Evolutionary conservation across 164 flowering plant genomes (phyloP).

Genomic region (Vitis riparia): DNA sequence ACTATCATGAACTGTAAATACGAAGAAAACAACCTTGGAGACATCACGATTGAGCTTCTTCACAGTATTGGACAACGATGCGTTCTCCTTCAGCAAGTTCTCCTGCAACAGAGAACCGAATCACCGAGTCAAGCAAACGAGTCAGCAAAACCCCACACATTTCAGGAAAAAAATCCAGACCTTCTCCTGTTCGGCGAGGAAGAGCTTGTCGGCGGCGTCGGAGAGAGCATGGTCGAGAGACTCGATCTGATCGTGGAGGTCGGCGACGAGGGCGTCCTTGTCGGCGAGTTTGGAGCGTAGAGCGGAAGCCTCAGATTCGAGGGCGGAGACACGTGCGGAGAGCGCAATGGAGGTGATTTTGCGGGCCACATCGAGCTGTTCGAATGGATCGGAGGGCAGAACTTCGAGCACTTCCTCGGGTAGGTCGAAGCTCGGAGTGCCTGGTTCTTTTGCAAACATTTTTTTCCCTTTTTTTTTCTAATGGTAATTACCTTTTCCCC

Average conservation of each 20-base stretch:
- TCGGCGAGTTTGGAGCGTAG: slow-evolving; percentile 54
- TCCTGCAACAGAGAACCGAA: slow-evolving; percentile 41
- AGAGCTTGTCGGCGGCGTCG: slow-evolving; percentile 56
- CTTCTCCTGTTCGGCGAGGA: slow-evolving; percentile 58
- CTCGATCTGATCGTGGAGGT: slow-evolving; percentile 63
- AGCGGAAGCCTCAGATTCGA: slow-evolving; percentile 64
- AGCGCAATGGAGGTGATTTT: slow-evolving; percentile 94
- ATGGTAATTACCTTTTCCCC: background rate
- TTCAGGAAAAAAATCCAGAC: slow-evolving; percentile 20
- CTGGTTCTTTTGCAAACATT: slow-evolving; percentile 30
- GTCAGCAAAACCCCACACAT: background rate
- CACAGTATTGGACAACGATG: slow-evolving; percentile 54
- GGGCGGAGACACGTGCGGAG: slow-evolving; percentile 69
- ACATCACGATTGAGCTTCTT: slow-evolving; percentile 93
- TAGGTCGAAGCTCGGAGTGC: slow-evolving; percentile 51
- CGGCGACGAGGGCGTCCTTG: slow-evolving; percentile 52
- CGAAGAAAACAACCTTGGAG: slow-evolving; percentile 52
- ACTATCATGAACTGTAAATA: no score
- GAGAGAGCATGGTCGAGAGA: slow-evolving; percentile 62
- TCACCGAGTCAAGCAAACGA: background rate
- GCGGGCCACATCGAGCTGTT: slow-evolving; percentile 92
- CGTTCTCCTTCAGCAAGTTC: slow-evolving; percentile 67
- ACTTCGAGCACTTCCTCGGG: slow-evolving; percentile 65
- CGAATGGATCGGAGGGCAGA: slow-evolving; percentile 85
- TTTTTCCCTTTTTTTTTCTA: background rate